Conservation (phyloP, 208 protist genomes). For the Porcisia deanei region DNA sequence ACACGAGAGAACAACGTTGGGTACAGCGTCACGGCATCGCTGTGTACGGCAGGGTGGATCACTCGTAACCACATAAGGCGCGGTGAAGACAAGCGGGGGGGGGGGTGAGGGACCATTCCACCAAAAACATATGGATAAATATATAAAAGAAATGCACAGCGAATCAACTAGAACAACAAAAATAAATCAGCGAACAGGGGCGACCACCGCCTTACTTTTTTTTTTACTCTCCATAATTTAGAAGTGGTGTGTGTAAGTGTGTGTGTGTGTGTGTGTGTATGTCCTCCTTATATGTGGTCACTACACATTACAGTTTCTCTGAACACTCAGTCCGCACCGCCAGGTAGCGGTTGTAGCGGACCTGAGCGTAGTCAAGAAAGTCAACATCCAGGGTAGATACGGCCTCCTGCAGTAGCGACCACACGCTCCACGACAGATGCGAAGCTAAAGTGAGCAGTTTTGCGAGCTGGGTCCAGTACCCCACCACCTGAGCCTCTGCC, state of each 20-base stretch:
- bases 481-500: slow-evolving; percentile 39
- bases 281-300: not conserved
- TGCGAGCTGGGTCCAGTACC: slow-evolving; percentile 48
- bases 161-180: too few species aligned
- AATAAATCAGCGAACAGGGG: not conserved
- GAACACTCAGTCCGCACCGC: slow-evolving; percentile 61
- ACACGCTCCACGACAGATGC: slow-evolving; percentile 84
- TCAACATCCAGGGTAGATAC: slow-evolving; percentile 88
- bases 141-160: too few species aligned
- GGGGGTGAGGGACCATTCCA: too few species aligned
- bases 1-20: not conserved
- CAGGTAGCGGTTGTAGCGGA: slow-evolving; percentile 68
- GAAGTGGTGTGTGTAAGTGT: not conserved
- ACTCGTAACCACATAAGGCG: not conserved
- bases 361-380: slow-evolving; percentile 79
- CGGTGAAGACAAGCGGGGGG: not conserved
- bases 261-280: not conserved
- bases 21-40: not conserved
- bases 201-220: not conserved
- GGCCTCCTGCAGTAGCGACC: slow-evolving; percentile 88
- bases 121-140: too few species aligned
- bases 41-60: not conserved
- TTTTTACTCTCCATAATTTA: not conserved
- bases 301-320: slow-evolving; percentile 6
- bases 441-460: slow-evolving; percentile 86